Conservation (phyloP, 106 monocot species). For the Dioscorea zingiberensis region DNA sequence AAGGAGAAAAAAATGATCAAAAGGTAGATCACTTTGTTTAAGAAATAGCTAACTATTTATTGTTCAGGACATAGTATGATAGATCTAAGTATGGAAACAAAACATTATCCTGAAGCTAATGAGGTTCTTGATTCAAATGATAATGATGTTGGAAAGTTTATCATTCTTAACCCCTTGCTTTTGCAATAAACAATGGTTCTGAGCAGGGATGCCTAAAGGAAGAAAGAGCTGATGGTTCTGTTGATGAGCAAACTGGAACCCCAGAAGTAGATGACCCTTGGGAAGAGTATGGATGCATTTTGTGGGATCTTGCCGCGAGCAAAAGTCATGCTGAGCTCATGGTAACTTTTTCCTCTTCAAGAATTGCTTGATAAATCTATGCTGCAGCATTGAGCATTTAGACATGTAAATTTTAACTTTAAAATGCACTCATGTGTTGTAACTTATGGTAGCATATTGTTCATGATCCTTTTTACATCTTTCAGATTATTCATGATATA, state of each 20-base stretch:
- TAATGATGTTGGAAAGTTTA: constrained; percentile 1
- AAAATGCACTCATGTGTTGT: too few relatives aligned
- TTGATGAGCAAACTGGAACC: constrained; percentile 11
- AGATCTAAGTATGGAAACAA: constrained; percentile 4
- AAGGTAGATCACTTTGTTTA: constrained; percentile 1
- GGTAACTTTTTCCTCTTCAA: constrained; percentile 26
- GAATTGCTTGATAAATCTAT: too few relatives aligned
- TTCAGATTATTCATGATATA: too few relatives aligned
- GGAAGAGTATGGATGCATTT: constrained; percentile 87
- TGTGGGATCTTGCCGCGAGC: constrained; percentile 83
- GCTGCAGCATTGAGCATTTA: too few relatives aligned
- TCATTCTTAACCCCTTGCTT: constrained; percentile 1
- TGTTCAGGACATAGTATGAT: constrained; percentile 4
- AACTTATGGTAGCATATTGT: too few relatives aligned
- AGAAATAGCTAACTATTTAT: background rate
- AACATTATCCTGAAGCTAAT: background rate
- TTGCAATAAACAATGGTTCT: constrained; percentile 7
- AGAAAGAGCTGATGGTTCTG: constrained; percentile 10
- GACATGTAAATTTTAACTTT: too few relatives aligned
- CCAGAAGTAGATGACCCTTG: constrained; percentile 41
- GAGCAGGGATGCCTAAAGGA: constrained; percentile 8
- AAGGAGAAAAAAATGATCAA: constrained; percentile 13
- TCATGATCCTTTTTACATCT: too few relatives aligned
- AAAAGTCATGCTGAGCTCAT: constrained; percentile 77
- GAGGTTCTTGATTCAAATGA: constrained; percentile 4